phyloP scores from a whole-genome alignment of 495 filamentous ascomycete species.

The Neohortaea acidophila region DNA sequence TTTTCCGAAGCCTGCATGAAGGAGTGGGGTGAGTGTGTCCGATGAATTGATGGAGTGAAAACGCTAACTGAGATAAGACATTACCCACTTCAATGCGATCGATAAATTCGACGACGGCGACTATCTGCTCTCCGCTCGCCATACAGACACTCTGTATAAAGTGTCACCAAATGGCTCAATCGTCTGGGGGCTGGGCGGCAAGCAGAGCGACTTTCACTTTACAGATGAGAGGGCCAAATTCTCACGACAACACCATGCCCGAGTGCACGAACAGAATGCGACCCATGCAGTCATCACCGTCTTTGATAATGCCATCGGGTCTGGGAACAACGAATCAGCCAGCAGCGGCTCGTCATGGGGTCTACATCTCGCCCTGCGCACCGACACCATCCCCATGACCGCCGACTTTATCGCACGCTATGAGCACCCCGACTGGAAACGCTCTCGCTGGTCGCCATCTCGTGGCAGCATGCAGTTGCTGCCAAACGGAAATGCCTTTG shows the following conservation, averaged over 20 bases:
- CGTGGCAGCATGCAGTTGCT: neutral
- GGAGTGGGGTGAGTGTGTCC: neutral
- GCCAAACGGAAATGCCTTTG: neutral
- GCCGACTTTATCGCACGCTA: neutral
- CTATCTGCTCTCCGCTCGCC: slow-evolving; percentile 12
- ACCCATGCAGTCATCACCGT: neutral
- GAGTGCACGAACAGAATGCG: neutral
- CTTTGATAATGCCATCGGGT: neutral
- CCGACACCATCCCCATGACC: slow-evolving; percentile 20
- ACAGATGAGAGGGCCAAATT: slow-evolving; percentile 23
- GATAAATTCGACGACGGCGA: slow-evolving; percentile 8
- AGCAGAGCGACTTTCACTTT: neutral
- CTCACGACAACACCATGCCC: neutral
- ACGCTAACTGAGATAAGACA: too few species aligned
- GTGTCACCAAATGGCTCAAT: slow-evolving; percentile 5
- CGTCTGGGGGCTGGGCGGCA: slow-evolving; percentile 11
- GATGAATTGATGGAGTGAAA: too few species aligned
- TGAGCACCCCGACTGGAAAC: neutral
- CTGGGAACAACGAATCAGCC: slow-evolving; percentile 12
- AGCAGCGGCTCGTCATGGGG: slow-evolving; percentile 12
- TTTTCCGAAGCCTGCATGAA: neutral
- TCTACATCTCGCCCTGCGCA: neutral
- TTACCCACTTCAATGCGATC: slow-evolving; percentile 24
- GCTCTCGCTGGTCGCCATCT: neutral
- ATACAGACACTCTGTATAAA: slow-evolving; percentile 6